Base-by-base conservation (phyloP, 345 rosid species). In the Hibiscus tridactylites region DNA sequence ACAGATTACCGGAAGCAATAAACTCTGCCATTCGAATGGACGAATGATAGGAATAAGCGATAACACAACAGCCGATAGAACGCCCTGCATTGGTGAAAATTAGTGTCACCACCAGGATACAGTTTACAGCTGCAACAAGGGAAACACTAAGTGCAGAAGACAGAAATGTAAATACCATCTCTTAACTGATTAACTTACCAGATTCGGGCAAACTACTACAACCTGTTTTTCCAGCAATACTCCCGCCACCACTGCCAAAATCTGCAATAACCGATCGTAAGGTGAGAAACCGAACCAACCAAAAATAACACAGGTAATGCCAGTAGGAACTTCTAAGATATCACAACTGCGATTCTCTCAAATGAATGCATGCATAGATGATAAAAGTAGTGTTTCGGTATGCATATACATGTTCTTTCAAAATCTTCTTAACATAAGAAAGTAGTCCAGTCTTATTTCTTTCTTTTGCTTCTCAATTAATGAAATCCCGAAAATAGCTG, bases 21-120 rank as follows among this genome's bases (percentile, higher is more conserved):
- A 81, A 82, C 98, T 92, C 85, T 95, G 99, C 99, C 99, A 95
- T 70, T 90, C 91, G 87, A 92, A 95, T 47, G 99, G 99, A 15
- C 85, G 85, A 81, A 92, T 95, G 85, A 95, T 75, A 68, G 99
- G 97, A 76, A 86, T 77, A 74, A 92, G 84, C 72, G 99, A 92
- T 65, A 92, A 77, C 65, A 89, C 92, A 52, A 83, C 73, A 73
- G 99, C 97, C 42, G 99, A 92, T 71, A 95, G 79, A 75, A 95
- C 85, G 80, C 99, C 99, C 99, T 95, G 90, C 83, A 83, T 44
- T 11, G 19, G 21, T 63, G 16, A 13, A 68, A 79, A 75, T 17
- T 71, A 3, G 63, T 19, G 65, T 78, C 44, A 63, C 53, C 31
- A 28, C 47, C 52, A 62, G 49, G 15, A 31, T 61, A 7, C 15